These are phyloP conservation scores for Halophytophthora batemanensis DNA, from an alignment of 352 stramenopile species.

Conservation along the genomic window DNA sequence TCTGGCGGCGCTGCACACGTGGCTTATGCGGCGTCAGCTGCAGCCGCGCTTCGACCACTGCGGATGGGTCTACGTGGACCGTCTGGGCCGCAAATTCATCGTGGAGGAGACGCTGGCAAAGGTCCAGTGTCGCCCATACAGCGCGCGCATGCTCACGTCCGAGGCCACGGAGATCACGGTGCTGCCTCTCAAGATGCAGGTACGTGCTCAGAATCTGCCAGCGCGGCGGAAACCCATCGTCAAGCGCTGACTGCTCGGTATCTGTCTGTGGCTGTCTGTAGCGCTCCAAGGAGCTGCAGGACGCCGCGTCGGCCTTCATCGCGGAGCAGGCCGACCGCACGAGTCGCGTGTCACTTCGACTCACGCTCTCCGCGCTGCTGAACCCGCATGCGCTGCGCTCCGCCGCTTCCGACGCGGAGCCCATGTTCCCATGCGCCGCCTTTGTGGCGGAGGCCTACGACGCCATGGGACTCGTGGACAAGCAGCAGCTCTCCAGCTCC, in stretches of 20 bases:
- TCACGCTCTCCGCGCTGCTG: slow-evolving; percentile 47
- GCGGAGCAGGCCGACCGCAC: slow-evolving; percentile 39
- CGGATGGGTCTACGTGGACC: slow-evolving; percentile 79
- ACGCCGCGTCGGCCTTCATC: slow-evolving; percentile 57
- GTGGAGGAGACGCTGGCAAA: slow-evolving; percentile 80
- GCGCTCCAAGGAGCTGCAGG: slow-evolving; percentile 63
- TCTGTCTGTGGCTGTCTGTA: slow-evolving; percentile 18
- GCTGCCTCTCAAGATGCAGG: slow-evolving; percentile 58
- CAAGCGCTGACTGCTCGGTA: no score
- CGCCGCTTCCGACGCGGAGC: slow-evolving; percentile 1
- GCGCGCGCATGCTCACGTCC: slow-evolving; percentile 66
- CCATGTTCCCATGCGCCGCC: slow-evolving; percentile 52
- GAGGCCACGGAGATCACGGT: slow-evolving; percentile 76
- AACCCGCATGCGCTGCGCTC: slow-evolving; percentile 30
- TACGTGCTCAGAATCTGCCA: no score
- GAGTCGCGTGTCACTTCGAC: slow-evolving; percentile 64
- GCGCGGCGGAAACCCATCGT: no score
- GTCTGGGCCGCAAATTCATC: slow-evolving; percentile 77
- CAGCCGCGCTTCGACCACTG: slow-evolving; percentile 79
- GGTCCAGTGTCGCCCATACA: slow-evolving; percentile 79
- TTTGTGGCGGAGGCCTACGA: slow-evolving; percentile 70
- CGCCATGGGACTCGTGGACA: slow-evolving; percentile 56
- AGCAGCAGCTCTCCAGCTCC: slow-evolving; percentile 27
- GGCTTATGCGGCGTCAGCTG: slow-evolving; percentile 44
- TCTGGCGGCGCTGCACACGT: slow-evolving; percentile 66